phyloP scores from a whole-genome alignment of 176 grass and related monocot species.

The Phoenix dactylifera region DNA sequence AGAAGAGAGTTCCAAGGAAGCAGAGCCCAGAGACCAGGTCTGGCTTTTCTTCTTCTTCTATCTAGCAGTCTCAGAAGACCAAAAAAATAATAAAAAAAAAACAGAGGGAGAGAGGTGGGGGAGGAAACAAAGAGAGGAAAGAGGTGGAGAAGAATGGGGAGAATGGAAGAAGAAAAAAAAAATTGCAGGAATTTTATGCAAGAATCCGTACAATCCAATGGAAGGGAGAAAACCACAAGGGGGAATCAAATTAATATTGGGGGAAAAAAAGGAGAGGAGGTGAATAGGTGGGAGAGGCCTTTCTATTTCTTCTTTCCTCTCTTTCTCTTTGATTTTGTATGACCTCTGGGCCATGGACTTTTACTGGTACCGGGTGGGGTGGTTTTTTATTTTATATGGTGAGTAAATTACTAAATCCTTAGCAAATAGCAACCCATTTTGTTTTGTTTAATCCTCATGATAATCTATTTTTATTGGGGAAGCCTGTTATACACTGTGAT shows the following conservation, averaged over 20 bases:
- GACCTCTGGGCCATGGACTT: too few relatives aligned
- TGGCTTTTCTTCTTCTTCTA: constrained; percentile 39
- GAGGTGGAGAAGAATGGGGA: constrained; percentile 32
- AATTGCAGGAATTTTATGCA: constrained; percentile 34
- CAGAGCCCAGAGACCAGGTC: constrained; percentile 8
- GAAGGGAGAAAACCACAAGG: neutral
- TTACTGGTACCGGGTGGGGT: too few relatives aligned
- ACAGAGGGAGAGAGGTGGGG: constrained; percentile 2
- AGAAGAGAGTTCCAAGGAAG: constrained; percentile 2
- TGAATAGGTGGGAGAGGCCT: neutral
- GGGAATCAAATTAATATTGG: constrained; percentile 18
- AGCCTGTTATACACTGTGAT: too few relatives aligned
- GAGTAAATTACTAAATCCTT: too few relatives aligned
- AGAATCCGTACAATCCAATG: constrained; percentile 25
- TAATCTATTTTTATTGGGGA: too few relatives aligned
- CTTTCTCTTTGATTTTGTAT: too few relatives aligned
- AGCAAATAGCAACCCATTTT: too few relatives aligned
- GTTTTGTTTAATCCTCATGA: too few relatives aligned
- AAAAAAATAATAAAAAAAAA: constrained; percentile 19
- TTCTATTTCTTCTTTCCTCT: neutral
- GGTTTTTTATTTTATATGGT: too few relatives aligned
- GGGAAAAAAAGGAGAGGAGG: constrained; percentile 10
- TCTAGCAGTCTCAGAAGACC: constrained; percentile 41
- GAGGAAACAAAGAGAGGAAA: constrained; percentile 17
- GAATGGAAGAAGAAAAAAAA: constrained; percentile 30